phyloP scores from a whole-genome alignment of 352 stramenopile species.

The Pythium guiyangense region DNA sequence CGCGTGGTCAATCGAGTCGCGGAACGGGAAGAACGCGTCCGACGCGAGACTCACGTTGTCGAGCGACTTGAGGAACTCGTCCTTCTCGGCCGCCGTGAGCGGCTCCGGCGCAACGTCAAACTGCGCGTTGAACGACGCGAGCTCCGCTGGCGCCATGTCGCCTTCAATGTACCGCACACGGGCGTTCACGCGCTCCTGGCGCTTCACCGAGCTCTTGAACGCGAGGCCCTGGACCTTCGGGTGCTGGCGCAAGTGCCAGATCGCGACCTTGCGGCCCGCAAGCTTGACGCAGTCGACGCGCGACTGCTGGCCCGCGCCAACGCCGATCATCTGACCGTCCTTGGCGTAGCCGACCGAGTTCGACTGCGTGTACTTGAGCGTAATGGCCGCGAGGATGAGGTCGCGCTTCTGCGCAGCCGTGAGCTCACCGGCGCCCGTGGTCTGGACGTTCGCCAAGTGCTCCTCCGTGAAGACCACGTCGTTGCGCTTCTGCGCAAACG shows the following conservation, averaged over 20 bases:
- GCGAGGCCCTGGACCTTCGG: constrained; percentile 93
- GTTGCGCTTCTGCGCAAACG: constrained; percentile 98
- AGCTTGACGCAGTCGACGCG: constrained; percentile 99
- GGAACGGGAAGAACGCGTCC: constrained; percentile 99
- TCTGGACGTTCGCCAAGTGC: constrained; percentile 93
- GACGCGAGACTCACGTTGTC: constrained; percentile 94
- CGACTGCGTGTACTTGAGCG: constrained; percentile 99
- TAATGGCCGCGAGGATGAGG: constrained; percentile 98
- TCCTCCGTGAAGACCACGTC: constrained; percentile 92
- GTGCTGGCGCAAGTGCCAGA: constrained; percentile 99
- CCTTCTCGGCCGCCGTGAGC: constrained; percentile 94
- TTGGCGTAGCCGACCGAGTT: constrained; percentile 99
- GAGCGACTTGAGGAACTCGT: constrained; percentile 90
- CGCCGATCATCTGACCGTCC: constrained; percentile 99
- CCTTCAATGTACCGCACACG: constrained; percentile 99
- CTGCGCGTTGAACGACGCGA: constrained; percentile 91
- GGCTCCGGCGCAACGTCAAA: constrained; percentile 94
- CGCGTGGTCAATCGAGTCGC: constrained; percentile 98
- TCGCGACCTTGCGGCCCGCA: constrained; percentile 95
- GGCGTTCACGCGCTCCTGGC: constrained; percentile 99
- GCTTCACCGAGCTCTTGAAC: constrained; percentile 98
- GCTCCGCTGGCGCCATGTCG: constrained; percentile 96
- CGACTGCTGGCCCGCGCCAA: constrained; percentile 99
- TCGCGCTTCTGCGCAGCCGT: constrained; percentile 94
- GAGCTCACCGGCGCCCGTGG: constrained; percentile 79